phyloP scores from a whole-genome alignment of 441 rosid species.

The Euphorbia corollata region DNA sequence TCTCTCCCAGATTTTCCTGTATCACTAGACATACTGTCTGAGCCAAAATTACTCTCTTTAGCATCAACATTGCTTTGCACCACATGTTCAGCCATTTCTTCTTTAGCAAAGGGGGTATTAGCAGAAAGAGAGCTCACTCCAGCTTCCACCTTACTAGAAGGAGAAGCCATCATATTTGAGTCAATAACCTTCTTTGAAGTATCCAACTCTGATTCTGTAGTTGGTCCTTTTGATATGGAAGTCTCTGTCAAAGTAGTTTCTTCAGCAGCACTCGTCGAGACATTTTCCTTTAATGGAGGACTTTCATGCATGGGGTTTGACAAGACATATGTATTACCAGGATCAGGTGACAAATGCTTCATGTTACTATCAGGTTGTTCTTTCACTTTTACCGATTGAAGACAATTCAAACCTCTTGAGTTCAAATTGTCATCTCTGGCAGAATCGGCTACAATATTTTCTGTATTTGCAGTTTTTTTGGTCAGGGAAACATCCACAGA shows the following conservation, averaged over 20 bases:
- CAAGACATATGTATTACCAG: constrained; percentile 23
- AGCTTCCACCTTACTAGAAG: constrained; percentile 37
- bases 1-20: constrained; percentile 24
- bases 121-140: constrained; percentile 35
- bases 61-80: constrained; percentile 38
- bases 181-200: constrained; percentile 25
- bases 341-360: constrained; percentile 34
- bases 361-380: constrained; percentile 30
- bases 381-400: constrained; percentile 32
- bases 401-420: constrained; percentile 31
- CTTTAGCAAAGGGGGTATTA: constrained; percentile 31
- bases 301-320: constrained; percentile 40
- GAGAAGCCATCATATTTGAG: constrained; percentile 27
- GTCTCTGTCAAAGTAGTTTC: constrained; percentile 30
- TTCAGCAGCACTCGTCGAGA: constrained; percentile 23
- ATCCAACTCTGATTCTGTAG: constrained; percentile 37
- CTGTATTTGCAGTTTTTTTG: constrained; percentile 29
- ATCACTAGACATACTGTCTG: constrained; percentile 23
- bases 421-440: constrained; percentile 28
- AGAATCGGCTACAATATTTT: constrained; percentile 34
- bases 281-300: constrained; percentile 32
- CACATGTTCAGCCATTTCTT: constrained; percentile 24
- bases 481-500: constrained; percentile 32
- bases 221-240: constrained; percentile 30
- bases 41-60: constrained; percentile 22